phyloP scores from a whole-genome alignment of 169 alveolate species.

The Plasmodium vivax region DNA sequence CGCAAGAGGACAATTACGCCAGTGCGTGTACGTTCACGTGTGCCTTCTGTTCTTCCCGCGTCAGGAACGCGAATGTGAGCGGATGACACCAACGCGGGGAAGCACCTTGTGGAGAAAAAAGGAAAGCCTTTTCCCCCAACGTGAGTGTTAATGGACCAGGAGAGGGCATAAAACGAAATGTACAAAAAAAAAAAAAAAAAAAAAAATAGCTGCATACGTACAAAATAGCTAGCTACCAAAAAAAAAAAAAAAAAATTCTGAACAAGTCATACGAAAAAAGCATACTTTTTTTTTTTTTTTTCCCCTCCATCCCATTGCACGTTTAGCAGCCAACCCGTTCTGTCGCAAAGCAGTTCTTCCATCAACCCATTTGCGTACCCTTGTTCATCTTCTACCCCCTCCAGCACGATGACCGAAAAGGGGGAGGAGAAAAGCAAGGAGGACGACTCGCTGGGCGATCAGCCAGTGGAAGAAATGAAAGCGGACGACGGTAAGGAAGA shows the following conservation, averaged over 20 bases:
- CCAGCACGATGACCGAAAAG: background rate
- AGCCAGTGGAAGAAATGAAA: constrained; percentile 1
- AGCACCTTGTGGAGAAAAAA: background rate
- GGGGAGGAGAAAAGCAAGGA: background rate
- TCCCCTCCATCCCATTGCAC: background rate
- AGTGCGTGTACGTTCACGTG: background rate
- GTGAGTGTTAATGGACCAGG: background rate
- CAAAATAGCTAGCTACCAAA: background rate
- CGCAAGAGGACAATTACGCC: background rate
- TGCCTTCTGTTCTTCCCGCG: background rate
- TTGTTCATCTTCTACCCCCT: background rate
- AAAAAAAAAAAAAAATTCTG: background rate
- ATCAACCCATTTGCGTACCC: background rate
- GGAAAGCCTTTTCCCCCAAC: background rate
- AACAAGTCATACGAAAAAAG: background rate
- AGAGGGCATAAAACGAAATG: background rate
- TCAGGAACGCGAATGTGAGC: background rate
- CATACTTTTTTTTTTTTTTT: background rate
- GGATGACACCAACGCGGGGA: background rate
- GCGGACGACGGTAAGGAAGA: background rate
- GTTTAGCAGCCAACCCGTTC: background rate
- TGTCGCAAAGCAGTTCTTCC: background rate
- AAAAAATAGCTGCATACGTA: background rate
- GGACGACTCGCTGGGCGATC: background rate
- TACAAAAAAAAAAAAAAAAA: background rate